Conservation (phyloP, 257 asterid genomes). For the Avicennia marina region DNA sequence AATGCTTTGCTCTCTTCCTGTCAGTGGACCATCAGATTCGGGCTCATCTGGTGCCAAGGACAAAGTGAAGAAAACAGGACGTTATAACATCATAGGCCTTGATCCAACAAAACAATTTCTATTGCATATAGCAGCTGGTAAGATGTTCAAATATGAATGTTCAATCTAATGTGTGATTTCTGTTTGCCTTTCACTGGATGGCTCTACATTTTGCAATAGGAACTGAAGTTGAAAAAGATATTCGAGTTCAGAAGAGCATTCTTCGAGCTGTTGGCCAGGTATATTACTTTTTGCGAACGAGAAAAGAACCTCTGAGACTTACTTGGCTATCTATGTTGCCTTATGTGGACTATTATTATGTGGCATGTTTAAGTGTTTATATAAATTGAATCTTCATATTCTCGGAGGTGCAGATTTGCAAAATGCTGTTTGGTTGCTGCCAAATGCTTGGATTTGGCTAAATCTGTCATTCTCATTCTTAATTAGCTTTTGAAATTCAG, state of each 20-base stretch:
- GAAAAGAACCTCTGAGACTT: neutral
- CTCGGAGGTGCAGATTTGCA: too few species aligned
- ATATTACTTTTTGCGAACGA: constrained; percentile 12
- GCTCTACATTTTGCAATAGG: constrained; percentile 46
- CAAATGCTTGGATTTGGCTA: constrained; percentile 7
- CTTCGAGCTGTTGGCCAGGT: constrained; percentile 93
- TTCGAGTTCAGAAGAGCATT: constrained; percentile 81
- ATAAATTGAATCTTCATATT: too few species aligned
- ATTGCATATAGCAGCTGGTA: constrained; percentile 90
- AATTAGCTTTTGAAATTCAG: neutral
- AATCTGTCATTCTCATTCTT: neutral
- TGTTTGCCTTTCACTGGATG: constrained; percentile 8
- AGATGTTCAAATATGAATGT: constrained; percentile 22
- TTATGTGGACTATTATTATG: too few species aligned
- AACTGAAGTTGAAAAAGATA: constrained; percentile 73
- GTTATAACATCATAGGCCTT: constrained; percentile 73
- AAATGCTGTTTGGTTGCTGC: neutral
- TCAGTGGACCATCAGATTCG: constrained; percentile 75
- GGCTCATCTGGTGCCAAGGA: constrained; percentile 88
- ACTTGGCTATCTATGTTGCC: constrained; percentile 2
- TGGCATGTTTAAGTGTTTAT: too few species aligned
- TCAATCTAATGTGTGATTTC: constrained; percentile 12
- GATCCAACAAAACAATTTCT: constrained; percentile 89
- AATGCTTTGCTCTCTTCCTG: constrained; percentile 90
- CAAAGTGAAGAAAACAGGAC: constrained; percentile 79